Base-by-base conservation (phyloP, 192 early-diverging fungal species). In the Podila horticola region DNA sequence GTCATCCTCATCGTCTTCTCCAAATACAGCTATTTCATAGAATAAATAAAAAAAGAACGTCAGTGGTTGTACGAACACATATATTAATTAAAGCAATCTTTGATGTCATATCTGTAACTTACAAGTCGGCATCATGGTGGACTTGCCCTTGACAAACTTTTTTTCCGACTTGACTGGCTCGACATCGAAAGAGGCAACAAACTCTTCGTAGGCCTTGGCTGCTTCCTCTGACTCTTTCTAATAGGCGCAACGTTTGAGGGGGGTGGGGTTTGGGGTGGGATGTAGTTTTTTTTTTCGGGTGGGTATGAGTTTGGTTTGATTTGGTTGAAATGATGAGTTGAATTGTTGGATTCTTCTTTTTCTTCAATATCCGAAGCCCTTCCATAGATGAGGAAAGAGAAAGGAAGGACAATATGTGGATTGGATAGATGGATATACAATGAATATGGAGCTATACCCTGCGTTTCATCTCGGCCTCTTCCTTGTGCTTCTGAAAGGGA, bases 171-270 rank as follows among this genome's bases (percentile, higher is more conserved):
- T 79, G 62, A 55, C 65, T 28, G 68, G 41, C 26, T 88, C 89
- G n/a, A 86, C 86, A 61, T 91, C 93, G 73, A 96, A 94, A 1
- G 94, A 95, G 8, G 92, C 92, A 13, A 92, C 91, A 82, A 96
- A 96, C 36, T 94, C 92, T 51, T 86, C 89, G 75, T 93, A 93
- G 3, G 92, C 93, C 65, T 89, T 88, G 29, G 92, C 92, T 19
- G 94, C 89, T 83, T 94, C 94, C 65, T 93, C 92, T 26, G 89
- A 86, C 69, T 94, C 94, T 90, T 91, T 83, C 90, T 92, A 79
- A 50, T 22, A 12, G 52, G 52, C 24, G 52, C 24, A 26, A 22
- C 8, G 5, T 24, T 26, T n/a, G 24, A 22, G 52, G 24, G 9
- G 17, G 52, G 6, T 30, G 59, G 11, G 22, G 29, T 61, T 30